Base-by-base conservation (phyloP, 257 asterid species). In the Sherardia arvensis region DNA sequence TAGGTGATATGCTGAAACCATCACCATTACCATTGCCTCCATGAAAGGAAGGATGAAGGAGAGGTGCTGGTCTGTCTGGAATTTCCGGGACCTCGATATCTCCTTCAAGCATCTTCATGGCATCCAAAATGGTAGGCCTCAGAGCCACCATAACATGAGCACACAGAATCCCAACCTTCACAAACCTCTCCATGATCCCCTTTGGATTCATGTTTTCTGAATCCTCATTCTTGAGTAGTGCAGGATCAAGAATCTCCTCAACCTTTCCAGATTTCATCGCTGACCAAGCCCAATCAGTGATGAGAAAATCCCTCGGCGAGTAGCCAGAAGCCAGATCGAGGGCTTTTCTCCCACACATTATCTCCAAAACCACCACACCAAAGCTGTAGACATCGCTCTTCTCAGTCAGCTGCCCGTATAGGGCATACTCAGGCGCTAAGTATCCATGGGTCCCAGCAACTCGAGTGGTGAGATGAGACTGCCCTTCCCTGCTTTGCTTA, bases 371-470 rank as follows among this genome's bases (percentile, higher is more conserved):
- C 20, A 91, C 95, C 0, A 87, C 87, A 2, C 97, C 97, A 59
- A 91, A 91, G 75, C 97, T 91, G 62, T 91, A 91, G 10, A 91
- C 94, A 40, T 88, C 98, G 2, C 98, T 91, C 69, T 86, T 91
- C 69, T 91, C 95, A 0, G 98, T 91, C 67, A 91, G 64, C 58
- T 86, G 95, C 26, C 98, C 98, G 5, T 91, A 91, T 7, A 91
- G 84, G 17, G 98, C 98, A 20, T 86, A 91, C 63, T 91, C 96
- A 1, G 98, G 96, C 0, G 96, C 98, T 54, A 91, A 74, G 67
- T 91, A 91, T 8, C 98, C 98, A 18, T 86, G 96, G 0, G 96
- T 91, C 43, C 98, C 98, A 0, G 98, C 98, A 14, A 88, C 95
- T 38, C 96, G 75, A 1, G 96, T 88, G 1, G 98, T 88, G 61